Percentiles rank a stretch among this genome's conserved stretches.
Conservation (phyloP, 2,329 filamentous ascomycete genomes). For the Penicillium glabrum region DNA sequence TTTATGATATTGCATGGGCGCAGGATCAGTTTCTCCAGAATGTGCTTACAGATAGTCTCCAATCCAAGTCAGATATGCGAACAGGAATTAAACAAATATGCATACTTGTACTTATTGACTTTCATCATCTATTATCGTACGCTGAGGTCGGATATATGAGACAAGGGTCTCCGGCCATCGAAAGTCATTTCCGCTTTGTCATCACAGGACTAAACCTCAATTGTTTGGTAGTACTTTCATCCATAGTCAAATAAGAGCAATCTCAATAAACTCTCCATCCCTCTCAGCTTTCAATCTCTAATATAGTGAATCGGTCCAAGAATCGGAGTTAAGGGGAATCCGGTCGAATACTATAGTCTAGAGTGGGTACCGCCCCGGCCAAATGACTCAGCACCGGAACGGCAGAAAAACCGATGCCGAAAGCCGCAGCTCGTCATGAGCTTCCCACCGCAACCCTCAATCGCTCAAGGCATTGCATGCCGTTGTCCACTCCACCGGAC, state of each 20-base stretch:
- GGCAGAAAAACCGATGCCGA: constrained; percentile 29
- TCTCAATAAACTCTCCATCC: no score
- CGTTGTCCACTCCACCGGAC: constrained; percentile 20
- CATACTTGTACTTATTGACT: neutral
- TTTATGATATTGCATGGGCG: neutral
- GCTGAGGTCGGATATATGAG: no score
- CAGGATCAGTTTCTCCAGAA: neutral
- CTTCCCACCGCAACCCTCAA: constrained; percentile 22
- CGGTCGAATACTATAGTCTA: neutral
- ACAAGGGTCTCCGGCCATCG: no score
- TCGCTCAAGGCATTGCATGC: constrained; percentile 28
- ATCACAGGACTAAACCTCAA: no score
- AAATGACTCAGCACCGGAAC: constrained; percentile 37
- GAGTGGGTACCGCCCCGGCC: neutral
- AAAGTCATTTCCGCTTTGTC: no score
- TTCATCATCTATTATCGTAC: no score
- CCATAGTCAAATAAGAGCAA: no score
- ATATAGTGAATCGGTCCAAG: no score
- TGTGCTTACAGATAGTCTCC: neutral
- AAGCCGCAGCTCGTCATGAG: constrained; percentile 23
- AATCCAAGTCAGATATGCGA: neutral
- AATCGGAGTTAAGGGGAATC: neutral
- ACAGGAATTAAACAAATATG: neutral
- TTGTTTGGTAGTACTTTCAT: no score
- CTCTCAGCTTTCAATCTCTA: no score